Evolutionary conservation across 1,284 basidiomycete species (phyloP), one percentile per base, ranked within the genome.

Genomic region (Cutaneotrichosporon mucoides): DNA sequence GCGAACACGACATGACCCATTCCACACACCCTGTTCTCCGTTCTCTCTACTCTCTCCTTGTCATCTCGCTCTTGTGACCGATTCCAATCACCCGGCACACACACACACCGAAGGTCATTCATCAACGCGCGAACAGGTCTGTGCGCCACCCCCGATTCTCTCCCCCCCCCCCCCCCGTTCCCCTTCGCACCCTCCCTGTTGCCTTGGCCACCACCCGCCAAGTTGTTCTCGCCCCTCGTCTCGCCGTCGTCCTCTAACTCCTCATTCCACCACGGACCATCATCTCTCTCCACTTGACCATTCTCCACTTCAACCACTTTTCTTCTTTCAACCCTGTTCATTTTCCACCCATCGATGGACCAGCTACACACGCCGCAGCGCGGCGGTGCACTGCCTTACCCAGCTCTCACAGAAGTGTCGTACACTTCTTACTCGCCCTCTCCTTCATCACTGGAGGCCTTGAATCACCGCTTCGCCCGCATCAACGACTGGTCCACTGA

Each of bases 371-470:
- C 45, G 38, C 53, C 54, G 33, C 40, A 35, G 13, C 33, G 34
- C 12, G 42, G 35, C 24, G 24, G 6, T 34, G 33, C 36, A 37
- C 47, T 34, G 42, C 40, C 13, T 15, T 44, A 33, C 11, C 24
- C 48, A 33, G 13, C 43, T 16, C 35, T 49, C 12, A 40, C 54
- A 12, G 59, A 63, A 24, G 50, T 49, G 35, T 56, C 60, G 11
- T 64, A 64, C 40, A 45, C 64, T 11, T 42, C 53, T 7, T 66
- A 61, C 38, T 66, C 65, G 3, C 65, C 61, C 24, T 53, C 62
- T 1, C 67, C 65, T 8, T 66, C 67, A 8, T 58, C 56, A 11
- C 12, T 66, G 15, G 61, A 62, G 40, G 53, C 53, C 6, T 51
- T 60, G 42, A 54, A 41, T n/a, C 48, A 48, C 47, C 52, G 53